phyloP scores from a whole-genome alignment of 2,329 filamentous ascomycete genomes.

The Claviceps arundinis region DNA sequence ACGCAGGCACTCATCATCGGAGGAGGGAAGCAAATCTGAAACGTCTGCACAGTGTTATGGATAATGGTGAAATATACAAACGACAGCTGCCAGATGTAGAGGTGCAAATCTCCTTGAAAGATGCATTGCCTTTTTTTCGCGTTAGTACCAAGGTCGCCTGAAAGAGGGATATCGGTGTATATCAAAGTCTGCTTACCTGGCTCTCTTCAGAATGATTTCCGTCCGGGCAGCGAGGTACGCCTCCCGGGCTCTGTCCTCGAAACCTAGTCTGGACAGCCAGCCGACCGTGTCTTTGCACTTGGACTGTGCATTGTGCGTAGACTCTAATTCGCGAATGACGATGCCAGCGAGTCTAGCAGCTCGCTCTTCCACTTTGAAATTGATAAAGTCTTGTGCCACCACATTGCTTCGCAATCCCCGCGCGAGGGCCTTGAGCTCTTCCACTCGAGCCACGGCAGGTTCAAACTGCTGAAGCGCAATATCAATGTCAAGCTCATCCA shows the following conservation, averaged over 20 bases:
- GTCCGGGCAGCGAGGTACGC: constrained; percentile 72
- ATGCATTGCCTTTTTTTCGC: constrained; percentile 60
- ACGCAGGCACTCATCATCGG: constrained; percentile 88
- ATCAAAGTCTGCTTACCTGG: constrained; percentile 42
- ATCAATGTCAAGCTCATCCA: constrained; percentile 92
- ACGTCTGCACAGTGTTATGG: constrained; percentile 81
- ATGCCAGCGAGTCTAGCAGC: constrained; percentile 64
- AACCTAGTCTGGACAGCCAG: constrained; percentile 78
- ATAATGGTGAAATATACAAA: constrained; percentile 94
- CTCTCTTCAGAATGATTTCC: constrained; percentile 65
- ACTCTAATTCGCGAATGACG: constrained; percentile 63
- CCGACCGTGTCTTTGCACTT: constrained; percentile 70
- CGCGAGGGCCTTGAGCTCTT: constrained; percentile 70
- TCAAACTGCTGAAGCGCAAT: constrained; percentile 87
- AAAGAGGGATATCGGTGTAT: no score
- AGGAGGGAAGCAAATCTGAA: constrained; percentile 74
- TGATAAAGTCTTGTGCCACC: constrained; percentile 84
- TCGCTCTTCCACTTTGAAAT: constrained; percentile 78
- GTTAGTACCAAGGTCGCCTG: background rate
- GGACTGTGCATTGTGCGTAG: constrained; percentile 61
- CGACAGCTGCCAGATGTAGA: constrained; percentile 90
- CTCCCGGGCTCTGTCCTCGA: constrained; percentile 78
- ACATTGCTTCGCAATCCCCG: constrained; percentile 72
- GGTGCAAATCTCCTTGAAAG: constrained; percentile 83
- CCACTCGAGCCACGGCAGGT: constrained; percentile 67